These are phyloP conservation scores for Candida mesenterica DNA, from an alignment of 1,139 yeast species.

Conservation along the genomic window DNA sequence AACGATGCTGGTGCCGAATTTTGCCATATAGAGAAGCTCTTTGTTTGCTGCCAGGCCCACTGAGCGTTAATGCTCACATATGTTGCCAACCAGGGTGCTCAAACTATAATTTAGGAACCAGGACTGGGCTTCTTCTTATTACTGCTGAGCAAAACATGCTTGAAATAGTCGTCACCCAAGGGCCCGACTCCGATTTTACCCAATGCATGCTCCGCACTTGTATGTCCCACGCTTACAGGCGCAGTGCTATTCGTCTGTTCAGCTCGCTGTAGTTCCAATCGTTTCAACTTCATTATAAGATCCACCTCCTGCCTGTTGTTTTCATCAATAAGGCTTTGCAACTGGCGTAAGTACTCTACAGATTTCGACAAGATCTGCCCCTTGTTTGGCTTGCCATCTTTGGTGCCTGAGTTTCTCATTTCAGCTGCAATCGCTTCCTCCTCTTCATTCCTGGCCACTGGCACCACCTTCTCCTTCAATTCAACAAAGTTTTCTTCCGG, in stretches of 20 bases:
- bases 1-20: no score
- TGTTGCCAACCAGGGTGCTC: no score
- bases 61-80: no score
- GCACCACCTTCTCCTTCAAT: slow-evolving; percentile 11
- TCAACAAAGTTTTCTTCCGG: slow-evolving; percentile 60
- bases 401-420: slow-evolving; percentile 60
- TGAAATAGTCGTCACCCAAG: slow-evolving; percentile 51
- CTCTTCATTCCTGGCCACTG: slow-evolving; percentile 13
- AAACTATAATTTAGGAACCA: no score
- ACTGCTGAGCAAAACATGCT: slow-evolving; percentile 33
- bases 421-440: slow-evolving; percentile 28
- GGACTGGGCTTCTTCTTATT: slow-evolving; percentile 8
- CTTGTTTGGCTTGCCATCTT: slow-evolving; percentile 90
- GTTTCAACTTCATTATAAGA: slow-evolving; percentile 58
- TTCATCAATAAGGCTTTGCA: slow-evolving; percentile 76
- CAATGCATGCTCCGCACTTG: slow-evolving; percentile 78
- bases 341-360: slow-evolving; percentile 74
- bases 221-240: slow-evolving; percentile 54
- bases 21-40: no score
- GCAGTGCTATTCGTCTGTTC: slow-evolving; percentile 23
- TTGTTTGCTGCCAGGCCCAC: no score
- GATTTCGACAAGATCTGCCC: slow-evolving; percentile 85
- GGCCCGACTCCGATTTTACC: slow-evolving; percentile 84
- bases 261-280: slow-evolving; percentile 40
- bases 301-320: slow-evolving; percentile 79